Conservation (phyloP, 768 basidiomycete genomes). For the Pisolithus sp. region DNA sequence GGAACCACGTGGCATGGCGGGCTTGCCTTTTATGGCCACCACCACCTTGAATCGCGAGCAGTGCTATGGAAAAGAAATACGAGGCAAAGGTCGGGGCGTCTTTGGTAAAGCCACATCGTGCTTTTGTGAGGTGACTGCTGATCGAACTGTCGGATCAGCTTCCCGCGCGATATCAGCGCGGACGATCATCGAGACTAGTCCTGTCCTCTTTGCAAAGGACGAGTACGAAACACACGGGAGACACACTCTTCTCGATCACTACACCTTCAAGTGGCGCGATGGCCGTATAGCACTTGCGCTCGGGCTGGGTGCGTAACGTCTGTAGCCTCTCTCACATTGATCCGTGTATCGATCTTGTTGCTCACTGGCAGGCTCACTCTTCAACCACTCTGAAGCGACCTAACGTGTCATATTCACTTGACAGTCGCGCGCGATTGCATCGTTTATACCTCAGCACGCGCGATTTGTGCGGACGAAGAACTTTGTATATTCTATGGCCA, state of each 20-base stretch:
- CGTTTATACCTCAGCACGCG: constrained; percentile 49
- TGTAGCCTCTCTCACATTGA: not conserved
- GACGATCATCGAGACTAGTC: constrained; percentile 76
- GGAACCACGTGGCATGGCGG: constrained; percentile 7
- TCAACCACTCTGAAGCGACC: constrained; percentile 71
- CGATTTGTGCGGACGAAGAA: constrained; percentile 58
- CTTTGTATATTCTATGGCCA: constrained; percentile 75
- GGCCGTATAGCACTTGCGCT: constrained; percentile 72
- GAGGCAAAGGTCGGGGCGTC: constrained; percentile 55
- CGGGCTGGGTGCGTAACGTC: constrained; percentile 55
- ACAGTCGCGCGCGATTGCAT: constrained; percentile 52
- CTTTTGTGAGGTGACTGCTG: not conserved
- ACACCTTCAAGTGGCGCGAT: constrained; percentile 71
- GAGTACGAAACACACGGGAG: constrained; percentile 65
- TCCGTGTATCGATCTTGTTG: not conserved
- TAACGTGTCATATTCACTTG: constrained; percentile 62
- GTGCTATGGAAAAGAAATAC: constrained; percentile 39
- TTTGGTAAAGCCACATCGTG: constrained; percentile 40
- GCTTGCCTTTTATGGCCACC: constrained; percentile 12
- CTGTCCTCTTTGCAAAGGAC: constrained; percentile 63
- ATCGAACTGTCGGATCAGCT: constrained; percentile 24
- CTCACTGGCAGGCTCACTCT: constrained; percentile 56
- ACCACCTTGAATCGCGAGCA: constrained; percentile 38
- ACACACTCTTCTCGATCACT: constrained; percentile 64
- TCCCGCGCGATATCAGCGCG: constrained; percentile 34